Evolutionary conservation across 371 early-diverging fungal species (phyloP), one percentile per base, ranked within the genome.

Genomic region (Syncephalastrum sp.): DNA sequence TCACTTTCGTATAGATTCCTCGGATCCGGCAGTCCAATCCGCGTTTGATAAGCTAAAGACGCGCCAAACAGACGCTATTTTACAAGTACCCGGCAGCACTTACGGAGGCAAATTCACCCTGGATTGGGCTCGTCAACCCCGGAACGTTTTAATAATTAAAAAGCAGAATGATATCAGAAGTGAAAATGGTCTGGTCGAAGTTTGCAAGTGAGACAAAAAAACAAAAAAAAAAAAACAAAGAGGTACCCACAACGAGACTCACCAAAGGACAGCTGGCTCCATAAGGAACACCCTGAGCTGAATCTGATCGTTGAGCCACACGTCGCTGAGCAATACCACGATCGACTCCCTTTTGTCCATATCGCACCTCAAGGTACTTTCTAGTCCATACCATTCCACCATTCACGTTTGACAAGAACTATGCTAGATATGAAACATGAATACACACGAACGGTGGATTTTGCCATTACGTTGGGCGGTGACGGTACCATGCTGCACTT

Each of bases 401-500:
- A 21, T 21, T 21, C 21, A 21, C 21, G 21, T 21, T 21, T 21
- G 21, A 21, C 21, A 21, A 21, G 2, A 21, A 1, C 21, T 2
- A 21, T 21, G 21, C 21, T 21, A 63, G 65, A 57, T 43, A 56
- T 70, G 55, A 66, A 63, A 41, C 69, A 64, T 4, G 84, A 86
- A 38, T 83, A 85, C 53, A 74, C 79, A 1, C 69, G 84, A 12
- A 72, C 76, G 1, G 80, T 90, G 0, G 97, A 96, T 67, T 86
- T 95, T 65, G 91, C 94, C 38, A 83, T 98, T 16, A 94, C 97
- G 2, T 71, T 97, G 14, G 98, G 98, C 33, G 98, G 98, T 27
- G 98, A 98, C 71, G 98, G 98, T 13, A 97, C 98, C 3, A 87
- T 98, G 42, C 82, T 98, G 47, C 93, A 92, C 63, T 79, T 93